phyloP scores from a whole-genome alignment of 371 early-diverging fungal species.

The Conidiobolus incongruus region DNA sequence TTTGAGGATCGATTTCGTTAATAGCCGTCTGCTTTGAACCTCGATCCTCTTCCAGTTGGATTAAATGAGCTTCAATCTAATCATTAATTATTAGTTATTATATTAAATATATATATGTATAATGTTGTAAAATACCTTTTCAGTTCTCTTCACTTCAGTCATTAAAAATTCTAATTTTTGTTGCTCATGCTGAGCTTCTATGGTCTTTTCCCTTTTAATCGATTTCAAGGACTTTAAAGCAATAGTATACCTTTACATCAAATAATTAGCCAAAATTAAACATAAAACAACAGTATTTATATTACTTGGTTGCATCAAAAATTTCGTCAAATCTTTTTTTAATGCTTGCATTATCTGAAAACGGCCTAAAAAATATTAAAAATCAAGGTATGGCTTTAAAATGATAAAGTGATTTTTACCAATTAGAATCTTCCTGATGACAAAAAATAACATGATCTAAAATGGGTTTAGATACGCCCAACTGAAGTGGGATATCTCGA shows the following conservation, averaged over 20 bases:
- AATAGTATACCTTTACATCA: slow-evolving; percentile 66
- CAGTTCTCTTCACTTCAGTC: not conserved
- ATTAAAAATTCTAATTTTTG: slow-evolving; percentile 32
- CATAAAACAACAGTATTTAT: slow-evolving; percentile 3
- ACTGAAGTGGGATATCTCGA: slow-evolving; percentile 52
- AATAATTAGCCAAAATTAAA: not conserved
- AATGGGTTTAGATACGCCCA: slow-evolving; percentile 83
- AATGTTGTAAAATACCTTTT: not conserved
- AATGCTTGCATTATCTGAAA: slow-evolving; percentile 68
- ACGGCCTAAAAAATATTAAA: slow-evolving; percentile 30
- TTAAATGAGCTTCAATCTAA: too few relatives aligned
- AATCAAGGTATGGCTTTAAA: not conserved
- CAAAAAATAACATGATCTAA: slow-evolving; percentile 98
- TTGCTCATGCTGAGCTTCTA: slow-evolving; percentile 38
- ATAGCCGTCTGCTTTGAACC: too few relatives aligned
- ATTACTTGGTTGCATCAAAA: slow-evolving; percentile 75
- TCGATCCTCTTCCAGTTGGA: too few relatives aligned
- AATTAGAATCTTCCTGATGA: slow-evolving; percentile 98
- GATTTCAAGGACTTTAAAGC: slow-evolving; percentile 68
- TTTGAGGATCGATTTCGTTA: too few relatives aligned
- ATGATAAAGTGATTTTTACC: slow-evolving; percentile 20
- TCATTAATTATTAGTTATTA: too few relatives aligned
- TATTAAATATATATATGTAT: too few relatives aligned
- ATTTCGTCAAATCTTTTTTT: slow-evolving; percentile 99
- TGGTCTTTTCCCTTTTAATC: slow-evolving; percentile 42